A percentile compares a stretch with the other conserved stretches of the same genome.
Evolutionary conservation across 805 yeast genomes (phyloP).

Genomic region (Blastobotrys terrestris): DNA sequence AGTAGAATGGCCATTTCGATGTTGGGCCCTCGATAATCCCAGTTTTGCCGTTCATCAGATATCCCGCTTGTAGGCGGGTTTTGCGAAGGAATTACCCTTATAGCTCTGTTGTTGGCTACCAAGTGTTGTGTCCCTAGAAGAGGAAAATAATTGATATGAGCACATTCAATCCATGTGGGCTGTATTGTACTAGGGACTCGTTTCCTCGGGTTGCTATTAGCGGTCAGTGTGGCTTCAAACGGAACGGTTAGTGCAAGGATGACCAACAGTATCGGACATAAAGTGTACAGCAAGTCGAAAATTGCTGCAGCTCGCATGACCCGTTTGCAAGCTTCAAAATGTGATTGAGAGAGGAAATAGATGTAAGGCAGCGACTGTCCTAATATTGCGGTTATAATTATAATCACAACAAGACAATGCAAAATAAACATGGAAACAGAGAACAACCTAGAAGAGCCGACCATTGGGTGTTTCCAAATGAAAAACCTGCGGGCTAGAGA

Average conservation of each 20-base stretch:
- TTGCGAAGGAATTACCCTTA: slow-evolving; percentile 56
- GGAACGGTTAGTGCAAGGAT: slow-evolving; percentile 46
- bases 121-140: slow-evolving; percentile 40
- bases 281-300: slow-evolving; percentile 45
- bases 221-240: slow-evolving; percentile 37
- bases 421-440: slow-evolving; percentile 35
- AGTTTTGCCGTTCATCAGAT: slow-evolving; percentile 41
- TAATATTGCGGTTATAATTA: slow-evolving; percentile 62
- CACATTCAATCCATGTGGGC: slow-evolving; percentile 72
- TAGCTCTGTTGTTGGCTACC: slow-evolving; percentile 40
- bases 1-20: slow-evolving; percentile 38
- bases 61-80: slow-evolving; percentile 37
- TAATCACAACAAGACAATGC: slow-evolving; percentile 49
- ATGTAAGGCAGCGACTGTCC: slow-evolving; percentile 57
- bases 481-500: slow-evolving; percentile 66
- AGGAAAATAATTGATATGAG: slow-evolving; percentile 42
- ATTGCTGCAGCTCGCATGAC: slow-evolving; percentile 49
- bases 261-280: slow-evolving; percentile 44
- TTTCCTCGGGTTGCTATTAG: slow-evolving; percentile 6
- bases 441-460: slow-evolving; percentile 47
- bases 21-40: slow-evolving; percentile 27
- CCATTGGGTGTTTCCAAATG: slow-evolving; percentile 72
- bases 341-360: slow-evolving; percentile 43
- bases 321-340: slow-evolving; percentile 46
- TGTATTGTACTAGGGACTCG: slow-evolving; percentile 36